Conservation (phyloP, 2,329 filamentous ascomycete genomes). For the Eurotiales sp. region DNA sequence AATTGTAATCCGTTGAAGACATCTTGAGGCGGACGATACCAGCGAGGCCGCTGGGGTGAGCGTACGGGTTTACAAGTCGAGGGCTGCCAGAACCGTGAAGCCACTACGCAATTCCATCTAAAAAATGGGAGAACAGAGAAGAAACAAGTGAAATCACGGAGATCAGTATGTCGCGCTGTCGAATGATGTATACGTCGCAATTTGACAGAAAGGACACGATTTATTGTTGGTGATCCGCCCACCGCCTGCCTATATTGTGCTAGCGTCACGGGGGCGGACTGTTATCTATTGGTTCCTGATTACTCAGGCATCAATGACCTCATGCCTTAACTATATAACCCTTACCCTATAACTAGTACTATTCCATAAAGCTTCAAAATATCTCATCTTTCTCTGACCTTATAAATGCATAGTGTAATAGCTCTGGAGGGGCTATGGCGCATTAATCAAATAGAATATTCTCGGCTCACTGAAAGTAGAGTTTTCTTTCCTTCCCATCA, state of each 20-base stretch:
- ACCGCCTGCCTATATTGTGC: slow-evolving; percentile 11
- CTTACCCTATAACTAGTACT: no score
- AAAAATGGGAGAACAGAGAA: no score
- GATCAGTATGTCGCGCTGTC: not conserved
- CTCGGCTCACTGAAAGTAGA: not conserved
- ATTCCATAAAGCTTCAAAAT: no score
- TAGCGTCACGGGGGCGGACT: not conserved
- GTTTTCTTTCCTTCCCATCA: not conserved
- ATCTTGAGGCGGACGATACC: slow-evolving; percentile 35
- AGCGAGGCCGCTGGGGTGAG: slow-evolving; percentile 9
- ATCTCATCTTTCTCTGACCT: no score
- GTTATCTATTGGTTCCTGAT: not conserved
- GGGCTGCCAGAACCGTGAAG: slow-evolving; percentile 17
- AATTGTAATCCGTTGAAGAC: slow-evolving; percentile 95
- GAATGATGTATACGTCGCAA: not conserved
- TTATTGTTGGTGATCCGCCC: slow-evolving; percentile 14
- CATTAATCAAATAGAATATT: no score
- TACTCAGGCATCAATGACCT: no score
- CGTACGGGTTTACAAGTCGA: slow-evolving; percentile 9
- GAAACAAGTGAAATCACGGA: not conserved
- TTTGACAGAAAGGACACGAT: slow-evolving; percentile 15
- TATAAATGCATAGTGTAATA: no score
- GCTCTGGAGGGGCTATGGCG: no score
- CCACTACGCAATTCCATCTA: slow-evolving; percentile 13
- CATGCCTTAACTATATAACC: not conserved